Percentiles rank a stretch among this genome's conserved stretches.
These are phyloP conservation scores for Tuber umbilicatum DNA, from an alignment of 495 filamentous ascomycete genomes.

Conservation along the genomic window DNA sequence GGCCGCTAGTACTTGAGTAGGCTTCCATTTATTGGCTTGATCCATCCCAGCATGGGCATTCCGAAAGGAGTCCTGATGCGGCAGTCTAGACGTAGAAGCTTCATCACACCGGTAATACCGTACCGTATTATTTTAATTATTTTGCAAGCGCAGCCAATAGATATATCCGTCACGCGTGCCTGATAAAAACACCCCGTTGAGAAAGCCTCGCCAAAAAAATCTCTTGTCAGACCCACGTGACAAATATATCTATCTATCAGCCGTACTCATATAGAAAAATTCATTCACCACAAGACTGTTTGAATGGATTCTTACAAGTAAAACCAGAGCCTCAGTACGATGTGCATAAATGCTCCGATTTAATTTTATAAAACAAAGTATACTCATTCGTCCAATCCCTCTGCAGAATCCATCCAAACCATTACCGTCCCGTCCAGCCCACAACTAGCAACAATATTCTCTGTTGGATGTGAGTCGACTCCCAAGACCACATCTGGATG, in stretches of 20 bases:
- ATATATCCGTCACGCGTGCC: too few relatives aligned
- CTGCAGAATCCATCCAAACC: constrained; percentile 50
- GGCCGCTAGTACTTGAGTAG: constrained; percentile 23
- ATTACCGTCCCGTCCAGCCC: constrained; percentile 59
- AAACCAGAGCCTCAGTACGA: neutral
- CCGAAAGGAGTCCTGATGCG: too few relatives aligned
- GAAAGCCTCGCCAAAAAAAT: too few relatives aligned
- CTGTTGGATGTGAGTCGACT: constrained; percentile 59
- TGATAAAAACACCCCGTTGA: too few relatives aligned
- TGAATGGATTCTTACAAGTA: neutral
- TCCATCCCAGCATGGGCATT: too few relatives aligned
- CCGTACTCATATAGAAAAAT: too few relatives aligned
- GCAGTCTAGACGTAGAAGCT: neutral
- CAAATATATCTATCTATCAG: too few relatives aligned
- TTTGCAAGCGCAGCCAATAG: too few relatives aligned
- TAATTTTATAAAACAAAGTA: neutral
- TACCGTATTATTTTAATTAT: too few relatives aligned
- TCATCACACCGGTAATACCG: too few relatives aligned
- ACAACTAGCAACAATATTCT: constrained; percentile 53
- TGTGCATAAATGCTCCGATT: neutral
- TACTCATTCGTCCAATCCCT: neutral
- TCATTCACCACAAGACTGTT: neutral
- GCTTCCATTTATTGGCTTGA: constrained; percentile 17
- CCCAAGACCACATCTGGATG: constrained; percentile 80
- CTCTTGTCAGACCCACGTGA: too few relatives aligned